Evolutionary conservation across 805 yeast genomes (phyloP), one percentile per base, ranked within the genome.

Genomic region (Wickerhamomyces pijperi): DNA sequence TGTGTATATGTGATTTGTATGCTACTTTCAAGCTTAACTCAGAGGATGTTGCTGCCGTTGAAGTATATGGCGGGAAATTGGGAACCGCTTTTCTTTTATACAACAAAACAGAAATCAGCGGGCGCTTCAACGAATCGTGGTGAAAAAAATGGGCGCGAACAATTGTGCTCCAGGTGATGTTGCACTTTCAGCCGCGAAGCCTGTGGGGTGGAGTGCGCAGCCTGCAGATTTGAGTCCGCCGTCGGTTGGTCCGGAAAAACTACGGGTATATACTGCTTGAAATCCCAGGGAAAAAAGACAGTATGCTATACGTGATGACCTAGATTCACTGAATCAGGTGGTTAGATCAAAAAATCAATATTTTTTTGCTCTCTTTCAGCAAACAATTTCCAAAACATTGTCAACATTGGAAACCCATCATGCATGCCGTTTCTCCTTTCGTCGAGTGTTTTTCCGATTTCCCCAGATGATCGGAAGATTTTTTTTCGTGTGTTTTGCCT

Each of bases 401-500:
- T 14, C 29, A 25, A 25, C 29, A 9, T 25, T 13, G 13, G n/a
- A 4, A 25, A 25, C 5, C n/a, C 29, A 11, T 8, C n/a, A 25
- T 25, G 29, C 29, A 25, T 14, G 4, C n/a, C n/a, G n/a, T n/a
- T n/a, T n/a, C n/a, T n/a, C n/a, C 14, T 21, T 21, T 21, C 29
- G 29, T 25, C 29, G 29, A 25, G 12, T 25, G n/a, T 25, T 25
- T 25, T 25, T 12, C 29, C 29, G 29, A 9, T 25, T 25, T 25
- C 29, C 29, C 29, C 29, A 25, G 29, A 16, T 31, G 36, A 37
- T 33, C 32, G 25, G 34, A 36, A 36, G 34, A 33, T 28, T 25
- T 37, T 34, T 19, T 28, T 17, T 32, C n/a, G 9, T 37, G 16
- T 6, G 1, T 25, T 35, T 21, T 20, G 14, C n/a, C n/a, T n/a